Evolutionary conservation across 192 early-diverging fungal genomes (phyloP), one percentile per base, ranked within the genome.

Genomic region (Umbelopsis ramanniana): DNA sequence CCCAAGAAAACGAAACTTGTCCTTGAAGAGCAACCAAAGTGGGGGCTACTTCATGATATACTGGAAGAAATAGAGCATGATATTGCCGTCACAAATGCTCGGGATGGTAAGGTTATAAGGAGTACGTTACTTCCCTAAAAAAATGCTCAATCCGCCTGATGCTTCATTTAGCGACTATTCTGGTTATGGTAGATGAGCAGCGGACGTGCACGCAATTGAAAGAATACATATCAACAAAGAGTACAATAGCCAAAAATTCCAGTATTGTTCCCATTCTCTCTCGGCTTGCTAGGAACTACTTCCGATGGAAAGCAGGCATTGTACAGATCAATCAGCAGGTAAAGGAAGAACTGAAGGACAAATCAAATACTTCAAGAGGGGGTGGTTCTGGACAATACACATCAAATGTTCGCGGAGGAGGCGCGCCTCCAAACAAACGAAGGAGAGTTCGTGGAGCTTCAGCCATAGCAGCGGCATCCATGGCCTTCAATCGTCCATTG

Each of bases 21-120:
- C 38, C 74, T 98, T 47, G 97, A 99, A 74, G 95, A 93, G 50
- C 89, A 90, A n/a, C 97, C 97, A 19, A 99, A 99, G 75, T 98
- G 96, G 92, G 79, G 79, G 47, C 85, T 90, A 12, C 70, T 99
- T 29, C 71, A 70, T 1, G 85, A 90, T 17, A 82, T 95, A 0
- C 77, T 99, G 67, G 78, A 92, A 22, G 95, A 97, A 72, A 91
- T 99, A n/a, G 88, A 92, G 60, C 46, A 72, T 14, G 91, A 93
- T n/a, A 81, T 77, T 55, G 79, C 75, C 48, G 71, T 53, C 24
- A 37, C 57, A 10, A 68, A 50, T 38, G 21, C 69, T 24, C 77
- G 71, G 22, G 76, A 86, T 70, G 67, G 74, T 79, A 66, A 38
- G 55, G 3, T 22, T 50, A 47, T 11, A 17, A 67, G 72, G 24